Conservation (phyloP, 257 asterid genomes). For the Solanum virginianum region DNA sequence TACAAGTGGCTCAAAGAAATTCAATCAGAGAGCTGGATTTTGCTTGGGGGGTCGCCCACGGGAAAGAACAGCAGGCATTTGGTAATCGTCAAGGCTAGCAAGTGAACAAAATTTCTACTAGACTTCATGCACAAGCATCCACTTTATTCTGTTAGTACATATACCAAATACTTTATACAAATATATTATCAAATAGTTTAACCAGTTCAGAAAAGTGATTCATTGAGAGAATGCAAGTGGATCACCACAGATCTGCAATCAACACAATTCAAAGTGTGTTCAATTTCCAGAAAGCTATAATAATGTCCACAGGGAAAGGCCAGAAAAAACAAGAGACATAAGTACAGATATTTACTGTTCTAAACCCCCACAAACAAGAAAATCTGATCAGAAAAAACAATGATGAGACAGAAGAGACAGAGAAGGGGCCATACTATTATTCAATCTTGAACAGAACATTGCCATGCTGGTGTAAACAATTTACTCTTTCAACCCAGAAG, state of each 20-base stretch:
- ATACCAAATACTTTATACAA: neutral
- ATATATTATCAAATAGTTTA: neutral
- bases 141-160: neutral
- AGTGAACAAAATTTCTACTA: neutral
- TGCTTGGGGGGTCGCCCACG: neutral
- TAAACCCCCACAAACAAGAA: neutral
- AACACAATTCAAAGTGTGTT: neutral
- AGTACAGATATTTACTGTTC: neutral
- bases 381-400: neutral
- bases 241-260: neutral
- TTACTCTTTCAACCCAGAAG: constrained; percentile 2
- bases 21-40: neutral
- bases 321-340: neutral
- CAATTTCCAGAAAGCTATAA: neutral
- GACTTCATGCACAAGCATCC: neutral
- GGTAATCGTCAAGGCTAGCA: neutral
- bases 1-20: neutral
- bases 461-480: constrained; percentile 4
- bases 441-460: constrained; percentile 12
- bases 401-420: neutral
- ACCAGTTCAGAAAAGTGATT: neutral
- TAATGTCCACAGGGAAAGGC: neutral
- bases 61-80: neutral
- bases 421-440: constrained; percentile 6
- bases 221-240: neutral